Base-by-base conservation (phyloP, 768 basidiomycete genomes). In the Tulasnella sp. region DNA sequence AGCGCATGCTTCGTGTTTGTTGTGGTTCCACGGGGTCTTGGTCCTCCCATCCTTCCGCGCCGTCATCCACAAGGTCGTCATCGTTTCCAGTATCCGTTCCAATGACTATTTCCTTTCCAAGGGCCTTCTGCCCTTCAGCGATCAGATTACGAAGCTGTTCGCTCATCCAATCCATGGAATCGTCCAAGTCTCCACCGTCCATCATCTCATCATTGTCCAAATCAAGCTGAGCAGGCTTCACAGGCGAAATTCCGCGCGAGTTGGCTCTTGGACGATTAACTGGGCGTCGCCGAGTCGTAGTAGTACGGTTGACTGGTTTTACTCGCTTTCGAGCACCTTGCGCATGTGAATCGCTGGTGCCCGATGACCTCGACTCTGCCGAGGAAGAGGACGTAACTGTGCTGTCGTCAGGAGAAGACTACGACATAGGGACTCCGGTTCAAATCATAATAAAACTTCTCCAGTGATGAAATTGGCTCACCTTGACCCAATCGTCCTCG, bases 81-180 rank as follows among this genome's bases (percentile, higher is more conserved):
- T 86, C 84, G 54, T 25, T 33, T n/a, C 86, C 76, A 7, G 41
- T 45, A 8, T 46, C 44, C 3, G 50, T 24, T 13, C 16, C 19
- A 5, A 57, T 41, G 13, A 89, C 85, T 13, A 90, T 71, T 61
- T 89, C 84, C n/a, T 73, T 69, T 12, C 74, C 76, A 5, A 90
- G 71, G 0, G 87, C 87, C 40, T 74, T 77, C 61, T 83, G 78
- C 13, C 87, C 87, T 58, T 89, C 78, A 59, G 78, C 76, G 56
- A 90, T 89, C 45, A 89, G 74, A 54, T 66, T 66, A 24, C 75
- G 64, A 27, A 90, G 72, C 56, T 75, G 77, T 56, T 75, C 78
- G 16, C 82, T 81, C 53, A 88, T 81, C 82, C 82, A 85, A 58
- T 85, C 82, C 81, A 88, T 87, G 72, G 86, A 59, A 40, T 58